These are phyloP conservation scores for Ophiocordyceps sinensis DNA, from an alignment of 2,329 filamentous ascomycete species.

Conservation along the genomic window DNA sequence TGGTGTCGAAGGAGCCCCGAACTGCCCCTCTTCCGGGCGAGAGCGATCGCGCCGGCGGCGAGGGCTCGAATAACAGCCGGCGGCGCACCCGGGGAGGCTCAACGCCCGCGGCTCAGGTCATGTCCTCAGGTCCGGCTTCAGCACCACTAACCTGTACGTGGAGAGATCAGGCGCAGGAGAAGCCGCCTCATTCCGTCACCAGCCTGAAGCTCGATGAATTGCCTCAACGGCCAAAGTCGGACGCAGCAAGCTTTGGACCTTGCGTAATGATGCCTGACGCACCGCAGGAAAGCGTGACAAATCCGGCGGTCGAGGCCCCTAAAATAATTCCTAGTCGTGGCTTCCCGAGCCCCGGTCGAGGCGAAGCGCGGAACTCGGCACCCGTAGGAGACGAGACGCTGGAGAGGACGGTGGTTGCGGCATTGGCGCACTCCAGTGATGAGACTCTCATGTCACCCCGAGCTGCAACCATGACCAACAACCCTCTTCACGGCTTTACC, in stretches of 20 bases:
- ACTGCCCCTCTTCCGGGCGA: conserved; percentile 47
- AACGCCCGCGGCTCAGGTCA: conserved; percentile 31
- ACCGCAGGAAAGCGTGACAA: too few species aligned
- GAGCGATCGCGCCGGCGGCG: conserved; percentile 26
- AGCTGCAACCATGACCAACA: conserved; percentile 57
- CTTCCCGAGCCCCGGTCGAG: too few species aligned
- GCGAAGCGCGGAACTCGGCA: neutral
- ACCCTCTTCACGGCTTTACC: conserved; percentile 39
- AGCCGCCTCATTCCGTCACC: neutral
- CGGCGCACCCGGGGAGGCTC: conserved; percentile 37
- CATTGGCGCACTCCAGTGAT: conserved; percentile 23
- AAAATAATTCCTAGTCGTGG: too few species aligned
- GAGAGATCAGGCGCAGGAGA: conserved; percentile 28
- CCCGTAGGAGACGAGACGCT: neutral
- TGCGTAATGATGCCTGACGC: too few species aligned
- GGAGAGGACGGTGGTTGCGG: conserved; percentile 20
- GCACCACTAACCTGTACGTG: conserved; percentile 50
- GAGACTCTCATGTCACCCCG: conserved; percentile 56
- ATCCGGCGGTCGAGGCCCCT: too few species aligned
- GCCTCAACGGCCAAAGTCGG: conserved; percentile 21
- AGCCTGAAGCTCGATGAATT: conserved; percentile 7
- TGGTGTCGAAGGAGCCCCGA: conserved; percentile 38
- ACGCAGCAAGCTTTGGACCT: neutral
- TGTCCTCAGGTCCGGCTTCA: conserved; percentile 51
- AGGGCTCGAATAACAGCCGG: conserved; percentile 22